Conservation (phyloP, 495 filamentous ascomycete genomes). For the Pseudevernia furfuracea region DNA sequence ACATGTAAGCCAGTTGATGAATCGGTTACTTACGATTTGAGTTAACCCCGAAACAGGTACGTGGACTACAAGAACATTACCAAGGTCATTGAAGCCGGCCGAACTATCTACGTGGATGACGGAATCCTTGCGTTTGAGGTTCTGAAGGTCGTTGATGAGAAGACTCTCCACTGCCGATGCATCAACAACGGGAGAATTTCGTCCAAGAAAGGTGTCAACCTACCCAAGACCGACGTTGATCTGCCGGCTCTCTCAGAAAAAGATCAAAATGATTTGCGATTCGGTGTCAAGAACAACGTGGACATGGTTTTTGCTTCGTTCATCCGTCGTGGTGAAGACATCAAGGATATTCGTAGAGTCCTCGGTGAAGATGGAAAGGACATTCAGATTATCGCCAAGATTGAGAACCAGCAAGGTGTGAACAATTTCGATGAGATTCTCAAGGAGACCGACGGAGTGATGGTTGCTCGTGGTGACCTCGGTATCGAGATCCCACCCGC, state of each 20-base stretch:
- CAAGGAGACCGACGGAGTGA: slow-evolving; percentile 93
- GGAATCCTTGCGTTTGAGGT: slow-evolving; percentile 95
- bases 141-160: slow-evolving; percentile 73
- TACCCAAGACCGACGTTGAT: slow-evolving; percentile 97
- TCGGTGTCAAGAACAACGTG: slow-evolving; percentile 95
- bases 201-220: slow-evolving; percentile 96
- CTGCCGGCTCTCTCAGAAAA: slow-evolving; percentile 98
- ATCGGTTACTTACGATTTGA: too few species aligned
- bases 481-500: slow-evolving; percentile 98
- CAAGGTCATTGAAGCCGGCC: slow-evolving; percentile 88
- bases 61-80: slow-evolving; percentile 99
- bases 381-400: slow-evolving; percentile 99
- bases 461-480: slow-evolving; percentile 97
- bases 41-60: slow-evolving; percentile 52
- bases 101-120: slow-evolving; percentile 96
- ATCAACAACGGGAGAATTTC: slow-evolving; percentile 98
- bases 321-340: slow-evolving; percentile 87
- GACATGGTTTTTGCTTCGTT: slow-evolving; percentile 99
- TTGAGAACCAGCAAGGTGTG: slow-evolving; percentile 97
- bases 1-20: slow-evolving; percentile 62
- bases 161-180: slow-evolving; percentile 75
- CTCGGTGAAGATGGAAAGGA: slow-evolving; percentile 88
- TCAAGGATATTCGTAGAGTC: slow-evolving; percentile 82
- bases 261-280: slow-evolving; percentile 84
- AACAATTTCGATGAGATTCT: slow-evolving; percentile 99